Evolutionary conservation across 352 stramenopile genomes (phyloP), one percentile per base, ranked within the genome.

Genomic region (Phytophthora parvispora): DNA sequence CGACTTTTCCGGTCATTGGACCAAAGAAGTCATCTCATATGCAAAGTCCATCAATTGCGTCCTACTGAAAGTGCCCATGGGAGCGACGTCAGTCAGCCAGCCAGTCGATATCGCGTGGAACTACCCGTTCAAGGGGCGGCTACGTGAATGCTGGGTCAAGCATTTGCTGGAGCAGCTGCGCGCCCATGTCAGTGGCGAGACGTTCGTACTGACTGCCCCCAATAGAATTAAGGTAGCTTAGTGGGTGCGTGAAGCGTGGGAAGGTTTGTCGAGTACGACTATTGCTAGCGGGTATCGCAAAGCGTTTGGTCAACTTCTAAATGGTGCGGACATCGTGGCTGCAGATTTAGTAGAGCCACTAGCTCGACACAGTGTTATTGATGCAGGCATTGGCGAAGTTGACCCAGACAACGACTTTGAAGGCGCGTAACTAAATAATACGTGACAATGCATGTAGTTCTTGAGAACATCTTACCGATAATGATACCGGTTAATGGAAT

Each of bases 171-270:
- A 51, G 18, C 24, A 61, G 42, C 50, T 67, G 1, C 60, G 50
- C 6, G 22, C 38, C 31, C 60, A 61, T 16, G 43, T 12, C 4
- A 25, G 10, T 3, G 50, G 22, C n/a, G 32, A 32, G 0, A 52
- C 28, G 4, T 56, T 67, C 6, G 15, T 8, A 3, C 38, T 61
- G 2, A 12, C 16, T 4, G 51, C 50, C 0, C 50, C 60, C 16
- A 31, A 48, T 15, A 24, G 43, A 1, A 38, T 27, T 8, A 34
- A 40, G 7, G 31, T 60, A 4, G 40, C 60, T 1, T 7, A 16
- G 38, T 67, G 50, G 51, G 42, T 67, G 9, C 40, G 60, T 2
- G 6, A 18, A n/a, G 50, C 60, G 28, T 61, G 60, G 50, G 29
- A 56, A 12, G 60, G 27, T 2, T 18, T 67, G 1, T 31, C 49